Percentiles rank a stretch among this genome's conserved stretches.
These are phyloP conservation scores for Fusarium mangiferae DNA, from an alignment of 2,329 filamentous ascomycete species.

Conservation along the genomic window DNA sequence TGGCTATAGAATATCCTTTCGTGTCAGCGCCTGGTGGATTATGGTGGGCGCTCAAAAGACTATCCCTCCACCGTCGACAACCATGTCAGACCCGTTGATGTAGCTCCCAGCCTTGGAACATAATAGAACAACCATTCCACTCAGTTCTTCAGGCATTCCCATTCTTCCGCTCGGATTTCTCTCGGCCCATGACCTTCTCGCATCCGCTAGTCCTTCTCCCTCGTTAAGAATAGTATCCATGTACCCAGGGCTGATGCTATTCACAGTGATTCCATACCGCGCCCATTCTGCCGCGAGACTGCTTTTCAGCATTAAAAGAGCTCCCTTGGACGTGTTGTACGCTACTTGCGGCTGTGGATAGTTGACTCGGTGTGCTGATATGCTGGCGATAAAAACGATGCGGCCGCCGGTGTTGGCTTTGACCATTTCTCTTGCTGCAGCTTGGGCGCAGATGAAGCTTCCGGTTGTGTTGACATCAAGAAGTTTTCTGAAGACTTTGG, in stretches of 20 bases:
- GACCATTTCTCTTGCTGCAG: conserved; percentile 66
- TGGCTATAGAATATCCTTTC: not conserved
- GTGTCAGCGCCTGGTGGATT: not conserved
- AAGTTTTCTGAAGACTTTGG: conserved; percentile 69
- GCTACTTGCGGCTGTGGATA: conserved; percentile 77
- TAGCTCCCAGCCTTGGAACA: conserved; percentile 70
- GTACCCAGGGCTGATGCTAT: conserved; percentile 77
- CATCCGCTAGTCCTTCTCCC: conserved; percentile 57
- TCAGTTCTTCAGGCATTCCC: conserved; percentile 70
- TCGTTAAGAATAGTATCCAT: conserved; percentile 81
- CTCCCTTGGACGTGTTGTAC: conserved; percentile 79
- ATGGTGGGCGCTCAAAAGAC: not conserved
- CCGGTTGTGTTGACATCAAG: conserved; percentile 80
- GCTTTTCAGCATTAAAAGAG: conserved; percentile 69
- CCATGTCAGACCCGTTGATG: conserved; percentile 72
- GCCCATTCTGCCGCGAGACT: conserved; percentile 70
- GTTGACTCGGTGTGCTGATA: conserved; percentile 75
- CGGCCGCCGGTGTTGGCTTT: conserved; percentile 62
- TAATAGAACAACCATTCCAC: conserved; percentile 68
- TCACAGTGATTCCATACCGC: conserved; percentile 74
- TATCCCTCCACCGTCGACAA: conserved; percentile 66
- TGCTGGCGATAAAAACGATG: conserved; percentile 74
- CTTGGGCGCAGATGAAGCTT: conserved; percentile 75
- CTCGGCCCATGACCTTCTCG: conserved; percentile 64
- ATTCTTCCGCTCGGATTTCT: conserved; percentile 72